phyloP scores from a whole-genome alignment of 2,329 filamentous ascomycete species.

The Ophidiomyces ophidiicola region DNA sequence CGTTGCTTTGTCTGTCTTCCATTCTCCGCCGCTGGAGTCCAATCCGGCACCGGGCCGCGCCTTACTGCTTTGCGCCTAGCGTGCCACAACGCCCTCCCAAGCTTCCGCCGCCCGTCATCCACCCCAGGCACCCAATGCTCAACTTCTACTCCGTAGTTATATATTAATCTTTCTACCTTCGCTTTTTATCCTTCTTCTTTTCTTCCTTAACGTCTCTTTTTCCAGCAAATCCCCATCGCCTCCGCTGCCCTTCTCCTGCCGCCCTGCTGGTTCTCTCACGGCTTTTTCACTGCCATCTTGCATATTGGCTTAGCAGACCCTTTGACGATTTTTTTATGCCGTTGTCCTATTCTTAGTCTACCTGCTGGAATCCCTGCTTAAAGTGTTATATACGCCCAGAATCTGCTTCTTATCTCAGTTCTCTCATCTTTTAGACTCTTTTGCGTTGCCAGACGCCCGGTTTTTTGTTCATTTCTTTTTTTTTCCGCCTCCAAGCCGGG shows the following conservation, averaged over 20 bases:
- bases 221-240: constrained; percentile 1
- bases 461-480: background rate
- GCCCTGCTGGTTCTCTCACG: constrained; percentile 10
- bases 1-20: no score
- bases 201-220: no score
- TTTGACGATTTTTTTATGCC: constrained; percentile 10
- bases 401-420: constrained; percentile 5
- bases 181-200: no score
- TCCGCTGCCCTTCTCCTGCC: constrained; percentile 3
- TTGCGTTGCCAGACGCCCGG: background rate
- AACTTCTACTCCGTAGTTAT: no score
- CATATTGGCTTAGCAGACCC: constrained; percentile 10
- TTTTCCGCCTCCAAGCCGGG: background rate
- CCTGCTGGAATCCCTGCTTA: background rate
- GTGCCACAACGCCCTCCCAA: no score
- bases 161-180: no score
- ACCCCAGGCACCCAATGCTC: no score
- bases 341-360: constrained; percentile 7
- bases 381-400: constrained; percentile 3
- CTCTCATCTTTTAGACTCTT: constrained; percentile 1
- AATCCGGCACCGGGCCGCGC: no score
- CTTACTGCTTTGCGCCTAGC: no score
- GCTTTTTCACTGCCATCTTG: background rate
- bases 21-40: no score
- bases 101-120: no score